Evolutionary conservation across 1,284 basidiomycete species (phyloP).

Genomic region (Kwoniella shivajii): DNA sequence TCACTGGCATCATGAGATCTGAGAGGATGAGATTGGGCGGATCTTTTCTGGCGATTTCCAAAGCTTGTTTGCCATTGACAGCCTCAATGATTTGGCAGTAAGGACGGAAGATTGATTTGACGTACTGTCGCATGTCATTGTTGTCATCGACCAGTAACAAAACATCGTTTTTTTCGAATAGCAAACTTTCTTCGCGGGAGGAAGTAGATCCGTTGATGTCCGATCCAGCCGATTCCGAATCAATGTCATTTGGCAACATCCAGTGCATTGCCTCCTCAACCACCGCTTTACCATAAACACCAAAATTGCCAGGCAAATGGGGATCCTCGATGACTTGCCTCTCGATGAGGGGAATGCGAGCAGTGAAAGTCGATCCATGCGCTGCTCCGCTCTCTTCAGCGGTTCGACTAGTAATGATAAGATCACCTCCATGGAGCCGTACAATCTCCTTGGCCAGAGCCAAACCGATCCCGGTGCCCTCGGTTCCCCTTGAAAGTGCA

Average conservation of each 20-base stretch:
- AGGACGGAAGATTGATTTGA: constrained; percentile 31
- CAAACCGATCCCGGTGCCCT: constrained; percentile 21
- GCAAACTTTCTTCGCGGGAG: constrained; percentile 11
- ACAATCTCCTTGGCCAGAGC: constrained; percentile 37
- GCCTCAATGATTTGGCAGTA: constrained; percentile 46
- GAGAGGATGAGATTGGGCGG: constrained; percentile 29
- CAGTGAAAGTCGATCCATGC: constrained; percentile 30
- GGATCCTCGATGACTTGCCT: neutral
- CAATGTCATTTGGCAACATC: constrained; percentile 5
- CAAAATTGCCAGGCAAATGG: constrained; percentile 2
- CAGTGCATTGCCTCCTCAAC: constrained; percentile 20
- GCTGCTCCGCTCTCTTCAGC: constrained; percentile 23
- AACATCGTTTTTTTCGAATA: constrained; percentile 32
- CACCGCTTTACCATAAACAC: constrained; percentile 20
- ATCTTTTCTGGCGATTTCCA: constrained; percentile 30
- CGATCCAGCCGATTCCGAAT: constrained; percentile 11
- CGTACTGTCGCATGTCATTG: constrained; percentile 35
- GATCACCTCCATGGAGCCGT: constrained; percentile 45
- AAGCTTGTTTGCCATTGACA: constrained; percentile 44
- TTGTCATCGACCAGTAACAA: constrained; percentile 38
- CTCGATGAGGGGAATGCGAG: constrained; percentile 19
- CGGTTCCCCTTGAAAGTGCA: constrained; percentile 19
- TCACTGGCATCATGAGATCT: constrained; percentile 42
- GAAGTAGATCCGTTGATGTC: neutral
- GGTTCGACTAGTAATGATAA: constrained; percentile 33